Evolutionary conservation across 805 yeast species (phyloP).

Genomic region (Yamadazyma sp.): DNA sequence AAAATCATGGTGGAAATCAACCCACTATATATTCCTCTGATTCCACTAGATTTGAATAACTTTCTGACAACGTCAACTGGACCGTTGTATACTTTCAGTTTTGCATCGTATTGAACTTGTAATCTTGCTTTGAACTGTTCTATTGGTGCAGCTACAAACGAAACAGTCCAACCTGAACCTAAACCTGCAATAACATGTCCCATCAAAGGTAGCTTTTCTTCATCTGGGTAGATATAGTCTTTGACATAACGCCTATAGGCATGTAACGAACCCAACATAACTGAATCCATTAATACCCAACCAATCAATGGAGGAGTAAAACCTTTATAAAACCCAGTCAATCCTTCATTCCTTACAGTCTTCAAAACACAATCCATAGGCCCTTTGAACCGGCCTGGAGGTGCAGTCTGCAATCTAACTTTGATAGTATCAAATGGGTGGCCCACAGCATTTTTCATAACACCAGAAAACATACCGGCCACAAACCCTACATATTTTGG

Average conservation of each 20-base stretch:
- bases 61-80: conserved; percentile 74
- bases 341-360: conserved; percentile 72
- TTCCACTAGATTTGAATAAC: conserved; percentile 57
- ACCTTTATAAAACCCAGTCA: conserved; percentile 80
- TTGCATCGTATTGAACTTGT: conserved; percentile 86
- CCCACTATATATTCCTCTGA: conserved; percentile 76
- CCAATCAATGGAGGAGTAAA: conserved; percentile 92
- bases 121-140: conserved; percentile 86
- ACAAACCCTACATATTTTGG: conserved; percentile 70
- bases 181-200: conserved; percentile 74
- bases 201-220: conserved; percentile 60
- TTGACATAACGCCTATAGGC: conserved; percentile 68
- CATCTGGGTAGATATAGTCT: conserved; percentile 59
- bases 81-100: conserved; percentile 63
- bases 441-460: conserved; percentile 84
- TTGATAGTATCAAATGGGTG: conserved; percentile 59
- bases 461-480: conserved; percentile 87
- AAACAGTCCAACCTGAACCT: conserved; percentile 91
- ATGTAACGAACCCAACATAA: conserved; percentile 84
- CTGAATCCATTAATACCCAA: conserved; percentile 92
- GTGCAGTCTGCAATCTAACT: conserved; percentile 64
- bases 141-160: conserved; percentile 94
- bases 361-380: conserved; percentile 77
- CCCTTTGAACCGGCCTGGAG: conserved; percentile 62
- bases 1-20: conserved; percentile 82